Evolutionary conservation across 371 early-diverging fungal species (phyloP), one percentile per base, ranked within the genome.

Genomic region (Conidiobolus incongruus): DNA sequence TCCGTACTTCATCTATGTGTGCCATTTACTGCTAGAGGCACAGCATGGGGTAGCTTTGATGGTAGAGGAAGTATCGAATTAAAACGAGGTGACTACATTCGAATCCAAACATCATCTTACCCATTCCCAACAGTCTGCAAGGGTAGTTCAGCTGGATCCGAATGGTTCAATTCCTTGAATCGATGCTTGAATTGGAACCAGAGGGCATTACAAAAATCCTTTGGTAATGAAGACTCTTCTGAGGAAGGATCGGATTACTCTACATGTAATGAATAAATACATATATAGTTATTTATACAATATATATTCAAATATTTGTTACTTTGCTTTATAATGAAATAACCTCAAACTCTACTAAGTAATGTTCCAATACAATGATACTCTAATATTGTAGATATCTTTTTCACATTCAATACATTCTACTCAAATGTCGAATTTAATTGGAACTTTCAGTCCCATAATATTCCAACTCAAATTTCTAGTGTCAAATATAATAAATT

Each of bases 121-220:
- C 83, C 92, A 15, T 66, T 92, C 38, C 87, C 88, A 16, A 88
- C 90, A 0, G 72, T 93, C 1, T 87, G 88, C 49, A 65, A 69
- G 30, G 65, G 70, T 12, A 67, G 68, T 42, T 55, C 66, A 24
- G 82, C 81, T 56, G 71, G 77, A 0, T 62, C 63, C 19, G 86
- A 85, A 53, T 87, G 87, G 87, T 84, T 84, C 57, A 59, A 68
- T 13, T 75, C 78, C 23, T 61, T 87, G 3, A 66, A 68, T 13
- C 58, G 77, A 16, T 83, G 82, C 50, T 51, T 87, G 21, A 63
- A 74, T 41, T 87, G 88, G 88, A 87, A 86, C 48, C 74, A 73
- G 32, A 68, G 87, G 5, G 61, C 66, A 47, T 55, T 71, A n/a
- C 81, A 81, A 57, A 81, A 79, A 46, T 77, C 76, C 53, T 58